These are phyloP conservation scores for Nemania sp. DNA, from an alignment of 2,329 filamentous ascomycete species.

Conservation along the genomic window DNA sequence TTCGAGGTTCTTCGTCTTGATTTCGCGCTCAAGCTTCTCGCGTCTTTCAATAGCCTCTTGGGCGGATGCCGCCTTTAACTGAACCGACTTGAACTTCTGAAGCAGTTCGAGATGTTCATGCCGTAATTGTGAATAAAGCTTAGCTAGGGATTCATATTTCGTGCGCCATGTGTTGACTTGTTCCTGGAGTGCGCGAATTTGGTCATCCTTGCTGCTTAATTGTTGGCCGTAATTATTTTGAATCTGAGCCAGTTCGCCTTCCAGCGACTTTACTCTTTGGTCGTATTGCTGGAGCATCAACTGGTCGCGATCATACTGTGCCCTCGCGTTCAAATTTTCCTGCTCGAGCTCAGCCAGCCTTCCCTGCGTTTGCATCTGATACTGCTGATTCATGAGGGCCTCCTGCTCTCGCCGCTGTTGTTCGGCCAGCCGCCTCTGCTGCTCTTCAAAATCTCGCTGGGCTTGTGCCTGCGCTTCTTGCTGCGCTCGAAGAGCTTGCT, in stretches of 20 bases:
- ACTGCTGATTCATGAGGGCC: conserved; percentile 83
- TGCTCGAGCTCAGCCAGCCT: conserved; percentile 93
- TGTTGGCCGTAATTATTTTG: conserved; percentile 85
- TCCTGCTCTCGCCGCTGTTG: conserved; percentile 91
- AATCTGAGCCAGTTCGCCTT: conserved; percentile 81
- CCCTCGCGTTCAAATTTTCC: conserved; percentile 90
- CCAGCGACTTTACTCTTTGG: conserved; percentile 87
- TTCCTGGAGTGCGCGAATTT: conserved; percentile 89
- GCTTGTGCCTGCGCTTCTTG: conserved; percentile 82
- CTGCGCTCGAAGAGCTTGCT: conserved; percentile 78
- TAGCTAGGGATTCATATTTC: conserved; percentile 95
- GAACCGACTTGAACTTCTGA: conserved; percentile 94
- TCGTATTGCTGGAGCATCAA: conserved; percentile 97
- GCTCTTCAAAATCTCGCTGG: conserved; percentile 94
- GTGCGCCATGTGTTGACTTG: conserved; percentile 97
- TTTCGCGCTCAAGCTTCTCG: conserved; percentile 93
- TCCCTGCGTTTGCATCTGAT: conserved; percentile 91
- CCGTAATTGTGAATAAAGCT: conserved; percentile 93
- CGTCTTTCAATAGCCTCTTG: conserved; percentile 94
- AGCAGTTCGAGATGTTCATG: conserved; percentile 93
- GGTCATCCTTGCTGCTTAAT: conserved; percentile 86
- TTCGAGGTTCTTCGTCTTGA: conserved; percentile 99
- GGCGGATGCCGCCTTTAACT: conserved; percentile 93
- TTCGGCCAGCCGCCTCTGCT: conserved; percentile 83
- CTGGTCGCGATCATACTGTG: conserved; percentile 96